A percentile compares a stretch with the other conserved stretches of the same genome.
These are phyloP conservation scores for Diospyros kaki DNA, from an alignment of 148 eudicot genomes.

Conservation along the genomic window DNA sequence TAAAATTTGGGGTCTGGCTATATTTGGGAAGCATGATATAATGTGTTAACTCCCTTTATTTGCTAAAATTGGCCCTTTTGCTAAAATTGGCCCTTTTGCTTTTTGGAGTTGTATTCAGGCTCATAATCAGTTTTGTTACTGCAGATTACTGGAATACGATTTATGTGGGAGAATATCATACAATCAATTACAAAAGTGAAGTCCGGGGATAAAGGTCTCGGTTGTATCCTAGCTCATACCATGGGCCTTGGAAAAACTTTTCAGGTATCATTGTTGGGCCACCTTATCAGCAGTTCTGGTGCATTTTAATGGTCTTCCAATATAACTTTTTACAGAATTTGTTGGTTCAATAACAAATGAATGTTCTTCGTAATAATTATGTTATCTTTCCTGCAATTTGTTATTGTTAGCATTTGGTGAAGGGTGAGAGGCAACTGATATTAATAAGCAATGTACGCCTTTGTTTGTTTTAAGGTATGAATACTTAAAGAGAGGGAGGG, in stretches of 20 bases:
- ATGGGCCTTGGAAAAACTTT: conserved; percentile 99
- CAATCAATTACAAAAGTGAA: conserved; percentile 78
- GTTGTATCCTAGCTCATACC: conserved; percentile 98
- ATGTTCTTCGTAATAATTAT: neutral
- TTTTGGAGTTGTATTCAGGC: neutral
- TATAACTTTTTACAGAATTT: neutral
- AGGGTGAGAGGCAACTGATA: too few relatives aligned
- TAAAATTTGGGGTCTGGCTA: too few relatives aligned
- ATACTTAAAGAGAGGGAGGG: too few relatives aligned
- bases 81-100: neutral
- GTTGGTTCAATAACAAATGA: neutral
- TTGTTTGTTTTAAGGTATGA: too few relatives aligned
- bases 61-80: neutral
- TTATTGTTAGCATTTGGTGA: too few relatives aligned
- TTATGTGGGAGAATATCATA: conserved; percentile 96
- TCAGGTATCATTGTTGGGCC: conserved; percentile 52
- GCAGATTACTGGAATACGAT: conserved; percentile 91
- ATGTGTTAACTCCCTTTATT: neutral
- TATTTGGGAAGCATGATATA: neutral
- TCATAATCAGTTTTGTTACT: conserved; percentile 10
- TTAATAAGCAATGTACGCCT: too few relatives aligned
- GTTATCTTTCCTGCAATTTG: neutral
- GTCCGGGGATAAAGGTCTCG: conserved; percentile 96
- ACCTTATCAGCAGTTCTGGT: neutral
- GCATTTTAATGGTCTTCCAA: neutral